Percentiles rank a stretch among this genome's conserved stretches.
phyloP scores from a whole-genome alignment of 2,329 filamentous ascomycete species.

The Pseudocercospora crystallina region DNA sequence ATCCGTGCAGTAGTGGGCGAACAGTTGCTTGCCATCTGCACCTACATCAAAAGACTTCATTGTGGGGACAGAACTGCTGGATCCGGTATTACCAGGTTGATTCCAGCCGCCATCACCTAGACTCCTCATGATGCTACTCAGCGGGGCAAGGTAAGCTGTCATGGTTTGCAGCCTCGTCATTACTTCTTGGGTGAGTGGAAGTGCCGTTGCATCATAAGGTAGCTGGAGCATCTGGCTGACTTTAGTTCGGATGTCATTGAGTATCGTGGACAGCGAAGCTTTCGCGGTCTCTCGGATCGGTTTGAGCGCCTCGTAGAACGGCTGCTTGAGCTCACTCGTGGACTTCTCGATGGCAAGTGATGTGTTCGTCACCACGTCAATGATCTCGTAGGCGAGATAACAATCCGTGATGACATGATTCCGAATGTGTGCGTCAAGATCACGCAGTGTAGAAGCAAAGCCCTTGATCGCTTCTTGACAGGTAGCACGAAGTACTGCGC shows the following conservation, averaged over 20 bases:
- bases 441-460: slow-evolving; percentile 79
- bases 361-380: slow-evolving; percentile 80
- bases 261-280: slow-evolving; percentile 73
- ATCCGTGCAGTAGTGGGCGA: slow-evolving; percentile 86
- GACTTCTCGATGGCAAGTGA: slow-evolving; percentile 76
- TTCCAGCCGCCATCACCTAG: slow-evolving; percentile 89
- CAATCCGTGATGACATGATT: slow-evolving; percentile 85
- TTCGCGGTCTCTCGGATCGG: slow-evolving; percentile 92
- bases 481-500: slow-evolving; percentile 72
- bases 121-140: slow-evolving; percentile 87
- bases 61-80: slow-evolving; percentile 65
- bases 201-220: slow-evolving; percentile 73
- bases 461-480: slow-evolving; percentile 77
- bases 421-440: slow-evolving; percentile 88
- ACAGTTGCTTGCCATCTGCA: slow-evolving; percentile 82
- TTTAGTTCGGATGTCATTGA: slow-evolving; percentile 78
- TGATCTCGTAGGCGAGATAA: slow-evolving; percentile 91
- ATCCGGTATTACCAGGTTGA: slow-evolving; percentile 56
- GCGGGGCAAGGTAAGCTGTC: slow-evolving; percentile 79
- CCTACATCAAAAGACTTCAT: slow-evolving; percentile 81
- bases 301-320: slow-evolving; percentile 80
- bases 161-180: slow-evolving; percentile 85
- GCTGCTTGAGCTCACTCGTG: slow-evolving; percentile 80
- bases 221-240: slow-evolving; percentile 65
- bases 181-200: slow-evolving; percentile 76